Percentiles rank a stretch among this genome's conserved stretches.
Evolutionary conservation across 2,329 filamentous ascomycete genomes (phyloP).

Genomic region (Piedraia hortae): DNA sequence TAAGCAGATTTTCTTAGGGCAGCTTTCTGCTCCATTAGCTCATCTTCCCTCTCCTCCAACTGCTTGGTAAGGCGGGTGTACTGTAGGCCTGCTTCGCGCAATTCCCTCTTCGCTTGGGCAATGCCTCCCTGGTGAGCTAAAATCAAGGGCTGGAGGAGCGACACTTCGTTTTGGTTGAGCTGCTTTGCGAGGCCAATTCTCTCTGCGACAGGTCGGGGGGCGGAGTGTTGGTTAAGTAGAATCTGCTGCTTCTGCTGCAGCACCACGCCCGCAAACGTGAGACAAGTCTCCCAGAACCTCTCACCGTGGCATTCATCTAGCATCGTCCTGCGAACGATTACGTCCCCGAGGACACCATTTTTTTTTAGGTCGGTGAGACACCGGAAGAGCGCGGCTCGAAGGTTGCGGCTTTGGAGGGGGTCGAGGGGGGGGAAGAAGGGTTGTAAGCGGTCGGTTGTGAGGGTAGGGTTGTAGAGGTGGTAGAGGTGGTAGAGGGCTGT

Average conservation of each 20-base stretch:
- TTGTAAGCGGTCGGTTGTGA: constrained; percentile 53
- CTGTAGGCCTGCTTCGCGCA: constrained; percentile 1
- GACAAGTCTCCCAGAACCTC: constrained; percentile 61
- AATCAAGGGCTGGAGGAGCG: constrained; percentile 1
- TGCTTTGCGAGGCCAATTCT: constrained; percentile 20
- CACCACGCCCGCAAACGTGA: constrained; percentile 46
- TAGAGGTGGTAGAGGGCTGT: constrained; percentile 83
- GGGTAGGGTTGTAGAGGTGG: constrained; percentile 50
- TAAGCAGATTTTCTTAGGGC: too few species aligned
- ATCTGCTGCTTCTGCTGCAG: constrained; percentile 20
- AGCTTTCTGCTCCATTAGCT: too few species aligned
- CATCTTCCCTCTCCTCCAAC: too few species aligned
- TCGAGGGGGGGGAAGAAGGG: constrained; percentile 80
- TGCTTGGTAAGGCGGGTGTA: too few species aligned
- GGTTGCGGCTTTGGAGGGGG: constrained; percentile 68
- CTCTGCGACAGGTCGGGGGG: constrained; percentile 18
- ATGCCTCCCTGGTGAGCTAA: constrained; percentile 2
- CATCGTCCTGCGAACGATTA: constrained; percentile 73
- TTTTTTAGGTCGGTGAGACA: constrained; percentile 69
- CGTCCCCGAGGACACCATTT: constrained; percentile 55
- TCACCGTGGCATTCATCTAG: constrained; percentile 89
- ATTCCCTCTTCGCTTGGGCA: constrained; percentile 1
- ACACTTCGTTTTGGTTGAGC: constrained; percentile 6
- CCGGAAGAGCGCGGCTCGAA: constrained; percentile 60
- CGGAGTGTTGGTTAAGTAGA: too few species aligned